Base-by-base conservation (phyloP, 805 yeast genomes). In the Teunomyces lycoperdinae region DNA sequence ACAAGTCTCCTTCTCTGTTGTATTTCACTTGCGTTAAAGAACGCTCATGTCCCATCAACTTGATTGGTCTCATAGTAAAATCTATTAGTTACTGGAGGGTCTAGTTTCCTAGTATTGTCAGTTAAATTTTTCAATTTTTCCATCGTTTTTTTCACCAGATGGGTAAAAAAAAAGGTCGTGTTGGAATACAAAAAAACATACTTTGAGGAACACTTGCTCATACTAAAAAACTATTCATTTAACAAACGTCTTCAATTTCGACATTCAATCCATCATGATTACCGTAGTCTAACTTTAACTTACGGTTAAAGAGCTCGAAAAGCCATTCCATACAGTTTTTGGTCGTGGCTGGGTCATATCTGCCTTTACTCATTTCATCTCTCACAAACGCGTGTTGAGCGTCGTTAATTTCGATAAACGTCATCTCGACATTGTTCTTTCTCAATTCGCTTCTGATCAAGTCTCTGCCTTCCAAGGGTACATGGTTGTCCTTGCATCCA, bases 41-140 rank as follows among this genome's bases (percentile, higher is more conserved):
- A 81, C 99, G 96, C 75, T 89, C 96, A 73, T 94, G 99, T 51
- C 98, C 98, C 79, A 87, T 87, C 61, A 86, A 74, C 76, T 83
- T 73, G 66, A 73, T 68, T 45, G 78, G 78, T 68, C 77, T 72
- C 78, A 73, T 73, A 32, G 34, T 52, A 47, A 26, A 29, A 31
- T 29, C 27, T 34, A 26, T 14, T 35, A 20, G 29, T 17, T 32
- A 28, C 29, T 43, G 13, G 27, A 17, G 30, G 28, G n/a, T 20
- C 33, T 31, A 26, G 16, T 20, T 32, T 27, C 31, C 14, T 20
- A 13, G 20, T 30, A 32, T 47, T 13, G 48, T 42, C 45, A 45
- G 33, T 45, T 29, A 46, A 49, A 34, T 50, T 54, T 51, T 55
- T 49, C 47, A 45, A 45, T 40, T 35, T 49, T 50, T 52, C 51